Evolutionary conservation across 306 rosid species (phyloP).

Genomic region (Quercus dentata): DNA sequence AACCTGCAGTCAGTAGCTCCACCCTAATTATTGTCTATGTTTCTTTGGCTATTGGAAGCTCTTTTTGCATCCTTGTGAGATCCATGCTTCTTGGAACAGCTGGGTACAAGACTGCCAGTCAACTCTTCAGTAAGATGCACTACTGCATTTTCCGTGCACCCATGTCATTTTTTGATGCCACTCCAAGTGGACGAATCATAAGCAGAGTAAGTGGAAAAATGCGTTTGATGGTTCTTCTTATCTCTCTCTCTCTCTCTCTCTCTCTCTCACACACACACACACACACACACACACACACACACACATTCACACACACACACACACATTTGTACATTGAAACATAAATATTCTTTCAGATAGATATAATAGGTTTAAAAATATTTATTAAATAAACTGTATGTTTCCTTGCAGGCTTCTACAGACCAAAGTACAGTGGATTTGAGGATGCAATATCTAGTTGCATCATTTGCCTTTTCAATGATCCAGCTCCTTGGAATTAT

Average conservation of each 20-base stretch:
- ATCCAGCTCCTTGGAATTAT: constrained; percentile 14
- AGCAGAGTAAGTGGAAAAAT: constrained; percentile 33
- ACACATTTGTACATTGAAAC: no score
- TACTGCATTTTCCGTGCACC: no score
- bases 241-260: no score
- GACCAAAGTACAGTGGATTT: constrained; percentile 50
- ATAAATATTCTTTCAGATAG: background rate
- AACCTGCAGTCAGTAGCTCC: no score
- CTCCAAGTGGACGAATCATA: constrained; percentile 23
- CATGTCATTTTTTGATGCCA: no score
- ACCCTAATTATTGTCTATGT: constrained; percentile 35
- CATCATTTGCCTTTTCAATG: constrained; percentile 19
- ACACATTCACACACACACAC: no score
- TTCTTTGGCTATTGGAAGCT: constrained; percentile 62
- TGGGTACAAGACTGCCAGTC: constrained; percentile 66
- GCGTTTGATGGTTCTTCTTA: no score
- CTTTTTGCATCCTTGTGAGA: constrained; percentile 48
- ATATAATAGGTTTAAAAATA: no score
- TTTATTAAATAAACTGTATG: background rate
- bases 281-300: no score
- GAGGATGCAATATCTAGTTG: constrained; percentile 30
- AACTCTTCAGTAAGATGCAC: constrained; percentile 37
- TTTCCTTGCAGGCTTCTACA: constrained; percentile 48
- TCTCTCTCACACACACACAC: no score
- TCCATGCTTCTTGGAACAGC: constrained; percentile 35